phyloP scores from a whole-genome alignment of 2,329 filamentous ascomycete species.

The Colletotrichum sp. region DNA sequence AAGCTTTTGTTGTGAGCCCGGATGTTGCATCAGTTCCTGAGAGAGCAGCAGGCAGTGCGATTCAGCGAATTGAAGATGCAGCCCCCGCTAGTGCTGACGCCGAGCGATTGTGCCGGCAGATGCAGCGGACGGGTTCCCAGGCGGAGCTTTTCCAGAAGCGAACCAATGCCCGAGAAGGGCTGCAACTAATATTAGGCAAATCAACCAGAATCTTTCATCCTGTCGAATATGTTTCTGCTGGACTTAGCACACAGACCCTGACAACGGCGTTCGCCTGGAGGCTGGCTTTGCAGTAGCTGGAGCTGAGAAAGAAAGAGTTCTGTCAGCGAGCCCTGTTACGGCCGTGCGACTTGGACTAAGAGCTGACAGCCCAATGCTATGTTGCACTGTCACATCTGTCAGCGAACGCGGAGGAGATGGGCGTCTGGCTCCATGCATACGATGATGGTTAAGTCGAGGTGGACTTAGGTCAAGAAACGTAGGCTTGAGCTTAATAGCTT shows the following conservation, averaged over 20 bases:
- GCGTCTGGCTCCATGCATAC: background rate
- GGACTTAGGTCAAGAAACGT: background rate
- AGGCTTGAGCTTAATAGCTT: background rate
- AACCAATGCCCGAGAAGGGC: background rate
- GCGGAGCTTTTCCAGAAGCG: background rate
- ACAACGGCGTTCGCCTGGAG: background rate
- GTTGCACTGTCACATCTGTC: background rate
- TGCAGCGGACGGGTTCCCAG: background rate
- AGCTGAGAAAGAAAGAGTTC: background rate
- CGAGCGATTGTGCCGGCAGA: background rate
- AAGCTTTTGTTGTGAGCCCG: background rate
- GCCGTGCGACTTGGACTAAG: accelerated
- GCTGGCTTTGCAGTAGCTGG: background rate
- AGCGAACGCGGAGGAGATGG: background rate
- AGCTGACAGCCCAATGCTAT: background rate
- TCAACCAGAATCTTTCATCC: background rate
- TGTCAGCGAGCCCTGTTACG: background rate
- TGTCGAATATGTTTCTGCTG: background rate
- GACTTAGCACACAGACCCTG: background rate
- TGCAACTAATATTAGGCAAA: background rate
- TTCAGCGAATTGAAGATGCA: background rate
- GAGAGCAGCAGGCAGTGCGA: background rate
- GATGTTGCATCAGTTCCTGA: background rate
- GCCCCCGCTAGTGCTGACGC: background rate
- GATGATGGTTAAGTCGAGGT: background rate